phyloP scores from a whole-genome alignment of 306 rosid genomes.

The Quercus alba region DNA sequence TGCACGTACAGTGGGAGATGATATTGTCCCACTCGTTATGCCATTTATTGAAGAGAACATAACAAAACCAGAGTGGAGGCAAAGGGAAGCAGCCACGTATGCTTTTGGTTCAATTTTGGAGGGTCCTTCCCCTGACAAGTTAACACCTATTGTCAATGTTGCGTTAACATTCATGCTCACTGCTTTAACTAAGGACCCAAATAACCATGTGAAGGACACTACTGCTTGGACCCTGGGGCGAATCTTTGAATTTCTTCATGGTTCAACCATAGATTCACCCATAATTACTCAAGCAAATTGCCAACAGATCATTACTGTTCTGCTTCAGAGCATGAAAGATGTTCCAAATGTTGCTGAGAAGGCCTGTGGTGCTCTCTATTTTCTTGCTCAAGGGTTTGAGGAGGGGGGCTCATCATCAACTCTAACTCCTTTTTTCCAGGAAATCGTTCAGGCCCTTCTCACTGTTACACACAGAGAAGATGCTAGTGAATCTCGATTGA shows the following conservation, averaged over 20 bases:
- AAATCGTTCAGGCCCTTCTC: constrained; percentile 76
- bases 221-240: constrained; percentile 95
- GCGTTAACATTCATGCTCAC: constrained; percentile 75
- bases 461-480: constrained; percentile 79
- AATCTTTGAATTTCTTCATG: constrained; percentile 87
- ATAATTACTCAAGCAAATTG: constrained; percentile 72
- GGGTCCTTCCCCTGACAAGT: constrained; percentile 81
- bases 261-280: constrained; percentile 65
- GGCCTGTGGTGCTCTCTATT: constrained; percentile 93
- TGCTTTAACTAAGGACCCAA: constrained; percentile 71
- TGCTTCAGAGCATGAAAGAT: constrained; percentile 92
- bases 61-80: constrained; percentile 90
- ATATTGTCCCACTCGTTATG: constrained; percentile 75
- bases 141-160: constrained; percentile 65
- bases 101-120: constrained; percentile 95
- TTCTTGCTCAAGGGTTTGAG: constrained; percentile 88
- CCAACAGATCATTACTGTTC: constrained; percentile 80
- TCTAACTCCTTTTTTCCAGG: constrained; percentile 73
- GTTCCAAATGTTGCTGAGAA: constrained; percentile 94
- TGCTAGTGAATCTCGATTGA: constrained; percentile 79
- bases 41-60: constrained; percentile 88
- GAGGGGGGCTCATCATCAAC: constrained; percentile 64
- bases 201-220: constrained; percentile 91
- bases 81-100: constrained; percentile 89
- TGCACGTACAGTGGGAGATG: constrained; percentile 88